Evolutionary conservation across 1,139 yeast genomes (phyloP).

Genomic region (Debaryomycetaceae sp.): DNA sequence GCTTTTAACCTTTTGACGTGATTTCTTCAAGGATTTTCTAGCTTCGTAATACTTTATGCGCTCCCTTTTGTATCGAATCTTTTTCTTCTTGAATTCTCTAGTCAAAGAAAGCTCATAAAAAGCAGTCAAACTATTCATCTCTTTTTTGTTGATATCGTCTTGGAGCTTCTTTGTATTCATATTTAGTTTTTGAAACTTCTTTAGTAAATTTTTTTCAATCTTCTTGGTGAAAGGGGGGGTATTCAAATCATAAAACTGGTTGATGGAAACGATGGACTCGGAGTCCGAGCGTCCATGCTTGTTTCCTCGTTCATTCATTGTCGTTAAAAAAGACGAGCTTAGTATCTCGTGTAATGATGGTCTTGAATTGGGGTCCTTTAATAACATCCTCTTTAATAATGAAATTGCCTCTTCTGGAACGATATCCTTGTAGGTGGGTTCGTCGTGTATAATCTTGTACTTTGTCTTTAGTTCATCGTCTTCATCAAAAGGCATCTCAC

Average conservation of each 20-base stretch:
- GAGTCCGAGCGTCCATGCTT: conserved; percentile 23
- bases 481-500: conserved; percentile 89
- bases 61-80: conserved; percentile 27
- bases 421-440: conserved; percentile 52
- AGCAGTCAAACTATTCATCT: conserved; percentile 80
- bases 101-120: conserved; percentile 76
- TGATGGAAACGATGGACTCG: conserved; percentile 38
- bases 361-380: conserved; percentile 64
- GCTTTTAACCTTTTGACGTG: conserved; percentile 48
- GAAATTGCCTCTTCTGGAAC: conserved; percentile 47
- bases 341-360: conserved; percentile 61
- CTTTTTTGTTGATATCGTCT: conserved; percentile 54
- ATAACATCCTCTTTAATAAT: conserved; percentile 52
- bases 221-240: conserved; percentile 52
- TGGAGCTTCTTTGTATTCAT: conserved; percentile 64
- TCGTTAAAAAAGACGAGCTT: conserved; percentile 51
- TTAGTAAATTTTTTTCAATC: conserved; percentile 62
- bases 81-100: conserved; percentile 46
- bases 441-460: conserved; percentile 57
- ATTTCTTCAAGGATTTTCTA: conserved; percentile 41
- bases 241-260: conserved; percentile 37
- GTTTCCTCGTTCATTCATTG: conserved; percentile 30
- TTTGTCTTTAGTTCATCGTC: conserved; percentile 69
- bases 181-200: conserved; percentile 61
- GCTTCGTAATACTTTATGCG: conserved; percentile 40